phyloP scores from a whole-genome alignment of 495 filamentous ascomycete genomes.

The Tuber borchii region DNA sequence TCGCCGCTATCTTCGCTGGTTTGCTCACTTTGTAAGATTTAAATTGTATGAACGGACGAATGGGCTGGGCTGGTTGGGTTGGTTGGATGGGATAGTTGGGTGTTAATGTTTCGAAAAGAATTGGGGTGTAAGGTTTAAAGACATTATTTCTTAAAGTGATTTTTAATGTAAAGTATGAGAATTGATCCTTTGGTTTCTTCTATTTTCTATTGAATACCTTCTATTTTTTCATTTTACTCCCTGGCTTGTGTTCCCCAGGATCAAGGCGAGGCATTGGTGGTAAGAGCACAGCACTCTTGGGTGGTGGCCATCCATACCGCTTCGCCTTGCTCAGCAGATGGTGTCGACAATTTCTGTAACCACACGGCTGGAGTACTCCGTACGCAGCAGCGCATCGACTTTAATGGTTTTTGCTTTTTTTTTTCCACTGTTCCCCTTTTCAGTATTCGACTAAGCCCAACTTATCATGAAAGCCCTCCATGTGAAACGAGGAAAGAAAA shows the following conservation, averaged over 20 bases:
- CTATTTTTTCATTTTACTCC: not conserved
- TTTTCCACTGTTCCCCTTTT: no score
- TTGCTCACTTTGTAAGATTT: slow-evolving; percentile 8
- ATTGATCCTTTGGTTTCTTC: not conserved
- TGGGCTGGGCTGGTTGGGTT: slow-evolving; percentile 1
- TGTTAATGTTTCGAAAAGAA: slow-evolving; percentile 4
- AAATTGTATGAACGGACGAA: not conserved
- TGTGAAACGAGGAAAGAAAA: no score
- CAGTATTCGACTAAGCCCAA: no score
- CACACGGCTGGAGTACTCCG: no score
- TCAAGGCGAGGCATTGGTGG: no score
- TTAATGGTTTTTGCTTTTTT: no score
- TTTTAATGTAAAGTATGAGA: not conserved
- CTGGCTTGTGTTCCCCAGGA: not conserved
- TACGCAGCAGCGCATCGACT: no score
- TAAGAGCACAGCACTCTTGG: no score
- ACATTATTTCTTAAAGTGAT: not conserved
- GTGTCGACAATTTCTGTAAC: no score
- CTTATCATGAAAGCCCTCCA: no score
- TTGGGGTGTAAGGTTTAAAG: not conserved
- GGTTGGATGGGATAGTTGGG: not conserved
- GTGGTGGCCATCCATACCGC: no score
- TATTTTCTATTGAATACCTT: not conserved
- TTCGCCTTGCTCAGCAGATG: no score
- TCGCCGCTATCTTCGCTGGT: slow-evolving; percentile 10